phyloP scores from a whole-genome alignment of 345 rosid species.

The Xanthoceras sorbifolium region DNA sequence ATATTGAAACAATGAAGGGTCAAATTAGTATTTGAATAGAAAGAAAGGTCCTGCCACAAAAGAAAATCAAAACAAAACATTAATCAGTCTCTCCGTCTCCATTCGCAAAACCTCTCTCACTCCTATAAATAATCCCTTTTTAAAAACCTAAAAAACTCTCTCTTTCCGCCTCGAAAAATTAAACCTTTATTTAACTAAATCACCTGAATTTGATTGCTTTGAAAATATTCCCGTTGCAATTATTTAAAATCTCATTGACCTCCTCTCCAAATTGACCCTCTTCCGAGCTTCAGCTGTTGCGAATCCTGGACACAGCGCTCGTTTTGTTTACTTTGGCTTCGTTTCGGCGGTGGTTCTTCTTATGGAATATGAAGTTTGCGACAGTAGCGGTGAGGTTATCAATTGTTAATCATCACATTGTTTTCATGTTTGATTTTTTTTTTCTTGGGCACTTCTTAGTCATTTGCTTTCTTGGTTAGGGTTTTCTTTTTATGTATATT shows the following conservation, averaged over 20 bases:
- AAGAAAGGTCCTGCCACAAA: too few relatives aligned
- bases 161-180: not conserved
- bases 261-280: conserved; percentile 1
- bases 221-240: not conserved
- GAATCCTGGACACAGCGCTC: not conserved
- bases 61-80: not conserved
- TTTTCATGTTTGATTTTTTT: not conserved
- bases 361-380: conserved; percentile 54
- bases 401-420: not conserved
- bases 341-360: conserved; percentile 17
- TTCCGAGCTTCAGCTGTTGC: not conserved
- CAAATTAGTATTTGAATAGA: too few relatives aligned
- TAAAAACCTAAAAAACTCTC: not conserved
- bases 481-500: not conserved
- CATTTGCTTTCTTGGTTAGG: conserved; percentile 3
- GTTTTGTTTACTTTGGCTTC: not conserved
- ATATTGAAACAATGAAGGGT: too few relatives aligned
- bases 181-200: not conserved
- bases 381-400: conserved; percentile 49
- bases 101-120: not conserved
- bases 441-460: not conserved
- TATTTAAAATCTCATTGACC: not conserved
- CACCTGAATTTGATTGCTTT: not conserved
- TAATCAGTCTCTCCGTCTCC: not conserved
- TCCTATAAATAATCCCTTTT: not conserved